phyloP scores from a whole-genome alignment of 2,329 filamentous ascomycete genomes.

The Penicillium sclerotiorum region DNA sequence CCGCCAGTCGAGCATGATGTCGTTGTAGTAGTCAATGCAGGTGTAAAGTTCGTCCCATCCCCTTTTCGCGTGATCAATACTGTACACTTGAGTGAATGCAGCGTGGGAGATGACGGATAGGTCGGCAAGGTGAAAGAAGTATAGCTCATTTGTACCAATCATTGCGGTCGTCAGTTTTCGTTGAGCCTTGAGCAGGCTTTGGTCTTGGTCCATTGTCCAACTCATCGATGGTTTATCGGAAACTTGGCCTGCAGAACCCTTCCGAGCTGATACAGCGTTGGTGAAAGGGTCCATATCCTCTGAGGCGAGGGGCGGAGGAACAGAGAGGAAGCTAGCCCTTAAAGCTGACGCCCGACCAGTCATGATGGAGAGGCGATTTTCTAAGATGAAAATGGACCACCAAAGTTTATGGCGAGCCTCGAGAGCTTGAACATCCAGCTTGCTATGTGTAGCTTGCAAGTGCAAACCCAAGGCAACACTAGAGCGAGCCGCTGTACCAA shows the following conservation, averaged over 20 bases:
- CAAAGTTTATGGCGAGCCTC: conserved; percentile 5
- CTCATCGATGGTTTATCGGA: neutral
- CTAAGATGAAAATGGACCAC: conserved; percentile 12
- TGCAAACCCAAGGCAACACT: conserved; percentile 8
- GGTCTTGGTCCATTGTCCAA: neutral
- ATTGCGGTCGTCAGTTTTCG: neutral
- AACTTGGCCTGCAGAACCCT: neutral
- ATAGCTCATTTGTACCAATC: neutral
- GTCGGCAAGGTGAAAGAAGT: neutral
- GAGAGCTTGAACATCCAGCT: neutral
- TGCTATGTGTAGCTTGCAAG: neutral
- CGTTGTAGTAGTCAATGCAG: neutral
- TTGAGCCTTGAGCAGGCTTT: neutral
- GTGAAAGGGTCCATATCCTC: neutral
- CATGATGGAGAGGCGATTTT: conserved; percentile 8
- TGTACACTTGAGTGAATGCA: neutral
- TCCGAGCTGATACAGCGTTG: neutral
- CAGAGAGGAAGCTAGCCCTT: neutral
- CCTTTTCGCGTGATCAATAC: neutral
- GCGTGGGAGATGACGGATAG: neutral
- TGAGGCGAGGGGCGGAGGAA: neutral
- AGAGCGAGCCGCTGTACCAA: conserved; percentile 7
- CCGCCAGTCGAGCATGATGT: neutral
- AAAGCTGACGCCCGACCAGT: conserved; percentile 8
- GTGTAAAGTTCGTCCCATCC: neutral